Percentiles rank a stretch among this genome's conserved stretches.
These are phyloP conservation scores for Ceratonia siliqua DNA, from an alignment of 306 rosid genomes.

Conservation along the genomic window DNA sequence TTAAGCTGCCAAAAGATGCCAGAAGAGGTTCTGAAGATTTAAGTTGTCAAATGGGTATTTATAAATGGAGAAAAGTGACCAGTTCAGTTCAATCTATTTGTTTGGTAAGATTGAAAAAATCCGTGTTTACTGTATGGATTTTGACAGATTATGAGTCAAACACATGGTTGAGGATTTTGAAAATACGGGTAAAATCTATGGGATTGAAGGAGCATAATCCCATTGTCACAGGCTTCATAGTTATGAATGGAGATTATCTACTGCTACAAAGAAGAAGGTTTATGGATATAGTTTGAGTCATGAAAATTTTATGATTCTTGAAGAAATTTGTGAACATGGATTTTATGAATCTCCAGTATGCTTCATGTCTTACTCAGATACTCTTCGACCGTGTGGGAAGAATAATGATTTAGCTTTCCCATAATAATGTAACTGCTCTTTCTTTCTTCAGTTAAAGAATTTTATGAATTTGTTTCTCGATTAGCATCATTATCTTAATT, in stretches of 20 bases:
- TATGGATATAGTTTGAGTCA: constrained; percentile 10
- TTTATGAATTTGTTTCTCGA: too few relatives aligned
- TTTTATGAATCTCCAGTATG: neutral
- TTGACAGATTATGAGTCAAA: neutral
- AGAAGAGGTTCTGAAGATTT: neutral
- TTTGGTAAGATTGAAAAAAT: constrained; percentile 26
- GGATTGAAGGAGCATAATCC: constrained; percentile 2
- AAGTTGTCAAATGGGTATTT: constrained; percentile 3
- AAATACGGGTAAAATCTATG: constrained; percentile 1
- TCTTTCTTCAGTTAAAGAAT: too few relatives aligned
- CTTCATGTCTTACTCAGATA: neutral
- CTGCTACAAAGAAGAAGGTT: neutral
- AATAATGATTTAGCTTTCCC: neutral
- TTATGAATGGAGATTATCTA: constrained; percentile 8
- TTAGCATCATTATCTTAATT: too few relatives aligned
- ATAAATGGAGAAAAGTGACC: constrained; percentile 1
- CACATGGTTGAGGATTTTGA: neutral
- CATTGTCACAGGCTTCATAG: neutral
- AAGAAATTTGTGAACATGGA: constrained; percentile 19
- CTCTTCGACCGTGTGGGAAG: neutral
- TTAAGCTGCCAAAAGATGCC: neutral
- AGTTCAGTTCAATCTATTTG: neutral
- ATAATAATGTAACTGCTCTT: neutral
- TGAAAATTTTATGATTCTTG: neutral
- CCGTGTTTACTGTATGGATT: constrained; percentile 19